Base-by-base conservation (phyloP, 2,329 filamentous ascomycete species). In the Mycosphaerella arachidis region DNA sequence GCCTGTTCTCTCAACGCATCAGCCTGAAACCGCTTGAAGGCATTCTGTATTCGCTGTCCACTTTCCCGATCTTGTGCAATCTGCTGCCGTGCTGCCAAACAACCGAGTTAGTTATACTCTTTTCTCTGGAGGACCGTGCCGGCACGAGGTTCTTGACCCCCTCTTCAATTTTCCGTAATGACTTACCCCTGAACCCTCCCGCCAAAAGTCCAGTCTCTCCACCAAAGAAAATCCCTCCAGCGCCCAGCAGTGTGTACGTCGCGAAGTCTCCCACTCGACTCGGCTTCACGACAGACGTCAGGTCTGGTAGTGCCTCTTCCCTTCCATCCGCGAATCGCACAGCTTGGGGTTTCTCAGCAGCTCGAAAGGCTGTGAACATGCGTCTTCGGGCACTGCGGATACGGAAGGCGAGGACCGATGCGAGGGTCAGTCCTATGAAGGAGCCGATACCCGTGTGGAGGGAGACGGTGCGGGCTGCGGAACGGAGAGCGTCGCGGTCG, bases 1-100 rank as follows among this genome's bases (percentile, higher is more conserved):
- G 86, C 81, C 74, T 89, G 79, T 62, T 78, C 79, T 67, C 83
- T 80, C 67, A 89, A 70, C n/a, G 83, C 79, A 74, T 89, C 86
- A 0, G 83, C 84, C 59, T 81, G 81, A 71, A 88, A 88, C 58
- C 77, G 79, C 65, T 82, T 78, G 62, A 87, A 89, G 0, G 86
- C 87, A 55, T 73, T 80, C 73, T 88, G 84, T 57, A 89, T 84
- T 63, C 86, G 77, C 66, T 77, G 74, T 63, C 76, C 1, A 78
- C 78, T 77, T 57, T 82, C 82, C 0, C 82, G 78, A 66, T 89
- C 82, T 29, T 71, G 72, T 0, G 75, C 77, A 56, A 89, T 82
- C 0, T 75, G 75, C 40, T 81, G 76, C 33, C 80, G 77, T 2
- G 84, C 85, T 3, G 80, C 78, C 51, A 78, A 78, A 16, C 16